A percentile compares a stretch with the other conserved stretches of the same genome.
These are phyloP conservation scores for Gymnopilus dilepis DNA, from an alignment of 768 basidiomycete genomes.

Conservation along the genomic window DNA sequence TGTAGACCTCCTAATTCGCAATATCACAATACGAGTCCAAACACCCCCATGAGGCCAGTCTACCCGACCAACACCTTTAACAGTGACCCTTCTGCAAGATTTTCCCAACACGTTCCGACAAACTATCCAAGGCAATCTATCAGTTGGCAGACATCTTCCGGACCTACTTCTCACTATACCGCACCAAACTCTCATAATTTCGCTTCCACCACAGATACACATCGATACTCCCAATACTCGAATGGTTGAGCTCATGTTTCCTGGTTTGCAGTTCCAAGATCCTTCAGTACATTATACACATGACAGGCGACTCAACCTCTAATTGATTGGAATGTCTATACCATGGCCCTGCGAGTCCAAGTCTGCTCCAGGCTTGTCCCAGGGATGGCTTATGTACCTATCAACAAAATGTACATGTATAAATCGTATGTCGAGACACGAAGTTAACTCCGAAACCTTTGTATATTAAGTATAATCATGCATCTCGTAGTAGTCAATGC, in stretches of 20 bases:
- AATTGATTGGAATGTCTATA: not conserved
- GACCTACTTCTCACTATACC: constrained; percentile 8
- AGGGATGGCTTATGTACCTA: not conserved
- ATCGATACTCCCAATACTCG: constrained; percentile 16
- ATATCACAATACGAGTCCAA: not conserved
- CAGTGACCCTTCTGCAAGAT: not conserved
- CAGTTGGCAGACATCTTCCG: constrained; percentile 13
- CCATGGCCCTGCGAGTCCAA: not conserved
- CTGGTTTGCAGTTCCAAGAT: not conserved
- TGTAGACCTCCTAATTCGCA: not conserved
- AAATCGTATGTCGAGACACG: not conserved
- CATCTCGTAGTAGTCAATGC: no score
- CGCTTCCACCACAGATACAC: constrained; percentile 1
- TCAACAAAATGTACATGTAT: not conserved
- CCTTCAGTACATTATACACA: not conserved
- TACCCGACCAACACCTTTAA: not conserved
- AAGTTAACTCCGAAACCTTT: not conserved
- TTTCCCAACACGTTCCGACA: not conserved
- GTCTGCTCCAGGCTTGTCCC: no score
- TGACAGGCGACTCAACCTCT: not conserved
- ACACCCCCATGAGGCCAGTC: not conserved
- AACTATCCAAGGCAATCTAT: constrained; percentile 7
- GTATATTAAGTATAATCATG: no score
- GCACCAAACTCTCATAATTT: constrained; percentile 1
- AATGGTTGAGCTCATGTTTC: not conserved